Base-by-base conservation (phyloP, 305 asterid species). In the Petunia hybrid region DNA sequence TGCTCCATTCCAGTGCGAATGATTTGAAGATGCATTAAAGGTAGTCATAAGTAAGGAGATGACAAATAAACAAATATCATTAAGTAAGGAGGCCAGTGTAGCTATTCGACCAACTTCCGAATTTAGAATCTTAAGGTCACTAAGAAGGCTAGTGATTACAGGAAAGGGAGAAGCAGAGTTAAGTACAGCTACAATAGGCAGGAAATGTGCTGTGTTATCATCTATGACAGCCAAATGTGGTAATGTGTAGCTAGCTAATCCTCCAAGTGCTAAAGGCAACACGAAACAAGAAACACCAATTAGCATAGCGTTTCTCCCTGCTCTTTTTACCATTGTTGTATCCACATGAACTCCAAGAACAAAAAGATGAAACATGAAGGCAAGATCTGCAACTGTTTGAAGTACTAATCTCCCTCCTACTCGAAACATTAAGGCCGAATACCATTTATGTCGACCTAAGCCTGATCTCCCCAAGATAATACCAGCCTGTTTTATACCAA, bases 101-200 rank as follows among this genome's bases (percentile, higher is more conserved):
- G 98, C 95, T 4, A 89, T 48, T 55, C 97, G 42, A 0, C 98
- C 98, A 2, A 93, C 76, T 40, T 93, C 94, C 0, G 97, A 90
- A 86, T 90, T 93, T 57, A 93, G 90, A 42, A 93, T 83, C 73
- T 93, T 87, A 39, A 93, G 95, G 51, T 93, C 98, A 1, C 83
- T 41, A 0, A 93, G 85, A 10, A 88, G 64, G 82, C 88, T 76
- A 6, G 94, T 85, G 77, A 89, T 87, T n/a, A 90, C 98, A 0
- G 97, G 91, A 40, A 92, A 92, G 4, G 94, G 81, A 13, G 94
- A 80, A 3, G 87, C 65, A 2, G 93, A 83, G 13, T 80, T 82
- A 4, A 88, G 10, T n/a, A 80, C 16, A 2, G 85, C 82, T 45
- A 92, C 56, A 55, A 86, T 66, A 35, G 91, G 83, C 13, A 91